Conservation (phyloP, 495 filamentous ascomycete species). For the Pyrenula massariospora region DNA sequence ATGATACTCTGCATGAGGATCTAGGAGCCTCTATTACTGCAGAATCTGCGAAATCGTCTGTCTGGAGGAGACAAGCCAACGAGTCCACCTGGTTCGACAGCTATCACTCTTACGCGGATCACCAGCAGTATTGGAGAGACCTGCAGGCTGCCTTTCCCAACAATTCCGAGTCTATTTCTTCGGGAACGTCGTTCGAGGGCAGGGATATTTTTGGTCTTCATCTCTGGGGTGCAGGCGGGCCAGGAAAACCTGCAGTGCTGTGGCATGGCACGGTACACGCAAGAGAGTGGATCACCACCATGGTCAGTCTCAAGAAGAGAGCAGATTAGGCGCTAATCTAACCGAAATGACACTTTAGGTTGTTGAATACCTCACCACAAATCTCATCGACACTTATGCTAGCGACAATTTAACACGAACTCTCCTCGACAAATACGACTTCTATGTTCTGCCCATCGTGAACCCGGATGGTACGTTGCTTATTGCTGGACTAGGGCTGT, state of each 20-base stretch:
- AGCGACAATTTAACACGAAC: conserved; percentile 23
- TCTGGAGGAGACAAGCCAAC: not conserved
- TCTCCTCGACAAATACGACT: conserved; percentile 47
- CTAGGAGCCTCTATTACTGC: not conserved
- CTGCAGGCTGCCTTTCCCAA: conserved; percentile 31
- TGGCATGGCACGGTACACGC: conserved; percentile 53
- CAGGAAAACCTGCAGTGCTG: conserved; percentile 43
- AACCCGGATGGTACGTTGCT: conserved; percentile 42
- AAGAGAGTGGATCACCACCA: conserved; percentile 48
- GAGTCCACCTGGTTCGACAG: not conserved
- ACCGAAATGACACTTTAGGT: conserved; percentile 8
- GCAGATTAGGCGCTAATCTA: not conserved
- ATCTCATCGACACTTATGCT: conserved; percentile 34
- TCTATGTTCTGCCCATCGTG: conserved; percentile 48
- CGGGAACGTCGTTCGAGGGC: conserved; percentile 37
- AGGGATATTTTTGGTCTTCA: conserved; percentile 44
- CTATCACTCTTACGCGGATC: conserved; percentile 7
- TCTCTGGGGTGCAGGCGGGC: conserved; percentile 39
- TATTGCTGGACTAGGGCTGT: not conserved
- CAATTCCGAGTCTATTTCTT: conserved; percentile 38
- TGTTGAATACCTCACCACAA: conserved; percentile 43
- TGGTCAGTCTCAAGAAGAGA: not conserved
- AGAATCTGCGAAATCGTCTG: not conserved
- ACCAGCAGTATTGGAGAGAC: conserved; percentile 37
- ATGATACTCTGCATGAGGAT: not conserved